Evolutionary conservation across 331 rosid species (phyloP), one percentile per base, ranked within the genome.

Genomic region (Quercus tomentella): DNA sequence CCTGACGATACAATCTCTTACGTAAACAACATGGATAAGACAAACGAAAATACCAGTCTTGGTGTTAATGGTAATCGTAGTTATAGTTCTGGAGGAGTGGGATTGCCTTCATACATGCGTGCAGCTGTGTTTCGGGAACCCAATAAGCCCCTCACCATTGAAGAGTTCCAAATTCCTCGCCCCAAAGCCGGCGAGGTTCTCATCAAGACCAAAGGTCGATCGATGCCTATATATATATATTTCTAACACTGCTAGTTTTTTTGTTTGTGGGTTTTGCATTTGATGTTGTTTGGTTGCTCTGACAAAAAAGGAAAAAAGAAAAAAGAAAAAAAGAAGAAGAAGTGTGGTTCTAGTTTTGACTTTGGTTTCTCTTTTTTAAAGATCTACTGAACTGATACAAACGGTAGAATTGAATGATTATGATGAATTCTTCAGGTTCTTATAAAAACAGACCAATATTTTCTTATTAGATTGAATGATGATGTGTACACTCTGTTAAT

Each of bases 171-270:
- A 62, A 93, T 95, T 51, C 97, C 97, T 69, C 92, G 88, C 37
- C 97, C 98, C 86, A 91, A 94, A 72, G 82, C 96, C 22, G 97
- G 97, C 20, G 98, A 94, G 84, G 35, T 92, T 73, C 98, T 94
- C 84, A 84, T 94, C 85, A 91, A 82, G 83, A 92, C 92, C 74
- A 94, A 92, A 57, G 97, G 97, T 85, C 45, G 43, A 37, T 37
- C 45, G 43, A 37, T 37, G 43, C 43, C 43, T 1, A 37, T 37
- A 37, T 37, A 2, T 23, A 20, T 33, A 33, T 58, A 28, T 57
- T 57, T 20, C 22, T 56, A 58, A 37, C 23, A 5, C 2, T 70
- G 56, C 43, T 70, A 4, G 18, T 21, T 56, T 18, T 16, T 6
- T 14, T 41, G n/a, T 14, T n/a, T 45, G 55, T 17, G 16, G 21